Conservation (phyloP, 164 flowering plant species). For the Cinnamomum micranthum region DNA sequence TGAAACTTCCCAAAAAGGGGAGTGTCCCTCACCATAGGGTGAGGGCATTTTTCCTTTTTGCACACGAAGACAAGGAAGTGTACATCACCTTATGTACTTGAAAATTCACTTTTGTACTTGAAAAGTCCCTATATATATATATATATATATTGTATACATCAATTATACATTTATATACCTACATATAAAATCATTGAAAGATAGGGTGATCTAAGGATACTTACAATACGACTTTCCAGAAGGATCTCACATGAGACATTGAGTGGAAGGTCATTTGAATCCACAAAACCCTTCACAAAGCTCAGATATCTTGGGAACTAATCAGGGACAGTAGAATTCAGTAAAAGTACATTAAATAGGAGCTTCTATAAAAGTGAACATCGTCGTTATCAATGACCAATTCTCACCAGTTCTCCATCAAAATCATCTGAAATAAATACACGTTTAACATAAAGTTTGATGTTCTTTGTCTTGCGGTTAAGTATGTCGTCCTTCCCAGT, state of each 20-base stretch:
- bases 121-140: background rate
- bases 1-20: too few species aligned
- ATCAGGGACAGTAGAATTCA: constrained; percentile 1
- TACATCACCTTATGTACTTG: too few species aligned
- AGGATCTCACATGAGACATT: constrained; percentile 98
- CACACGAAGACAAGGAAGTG: too few species aligned
- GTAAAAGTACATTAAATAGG: background rate
- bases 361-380: too few species aligned
- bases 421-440: constrained; percentile 95
- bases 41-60: too few species aligned
- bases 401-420: constrained; percentile 88
- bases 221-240: constrained; percentile 96
- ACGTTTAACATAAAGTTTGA: constrained; percentile 87
- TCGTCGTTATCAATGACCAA: background rate
- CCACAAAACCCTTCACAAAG: constrained; percentile 96
- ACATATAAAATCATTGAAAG: background rate
- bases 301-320: constrained; percentile 94
- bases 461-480: constrained; percentile 88
- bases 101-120: too few species aligned
- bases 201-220: constrained; percentile 19
- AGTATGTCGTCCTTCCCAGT: constrained; percentile 66
- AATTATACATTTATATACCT: background rate
- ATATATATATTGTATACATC: background rate
- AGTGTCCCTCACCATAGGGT: too few species aligned
- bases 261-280: constrained; percentile 96